Conservation (phyloP, 148 eudicot species). For the Simmondsia chinensis region DNA sequence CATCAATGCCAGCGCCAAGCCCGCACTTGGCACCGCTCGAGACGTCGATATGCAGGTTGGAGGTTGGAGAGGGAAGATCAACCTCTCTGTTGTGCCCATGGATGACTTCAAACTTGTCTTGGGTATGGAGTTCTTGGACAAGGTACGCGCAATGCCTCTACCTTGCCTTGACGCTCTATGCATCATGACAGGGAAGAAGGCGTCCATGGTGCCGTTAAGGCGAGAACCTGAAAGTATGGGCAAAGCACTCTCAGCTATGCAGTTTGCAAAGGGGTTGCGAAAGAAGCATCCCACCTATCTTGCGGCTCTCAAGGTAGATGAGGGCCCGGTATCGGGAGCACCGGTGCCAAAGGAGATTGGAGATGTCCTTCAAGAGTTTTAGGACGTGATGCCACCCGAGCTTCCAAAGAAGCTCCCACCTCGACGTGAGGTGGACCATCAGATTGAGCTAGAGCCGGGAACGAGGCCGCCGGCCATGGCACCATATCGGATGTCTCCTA, state of each 20-base stretch:
- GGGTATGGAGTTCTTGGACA: neutral
- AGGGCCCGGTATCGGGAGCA: neutral
- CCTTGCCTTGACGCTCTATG: neutral
- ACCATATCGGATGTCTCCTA: neutral
- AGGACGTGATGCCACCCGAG: neutral
- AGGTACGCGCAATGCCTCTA: neutral
- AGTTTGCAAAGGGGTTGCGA: too few species aligned
- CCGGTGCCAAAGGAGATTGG: neutral
- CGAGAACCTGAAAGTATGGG: neutral
- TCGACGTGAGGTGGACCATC: neutral
- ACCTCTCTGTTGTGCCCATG: too few species aligned
- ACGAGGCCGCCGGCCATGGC: neutral
- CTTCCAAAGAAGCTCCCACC: neutral
- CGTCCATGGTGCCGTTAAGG: neutral
- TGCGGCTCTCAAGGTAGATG: neutral
- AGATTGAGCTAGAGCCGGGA: neutral
- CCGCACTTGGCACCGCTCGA: too few species aligned
- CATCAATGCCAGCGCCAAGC: too few species aligned
- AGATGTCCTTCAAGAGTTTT: neutral
- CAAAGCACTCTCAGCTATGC: too few species aligned
- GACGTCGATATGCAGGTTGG: too few species aligned
- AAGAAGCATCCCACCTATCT: too few species aligned
- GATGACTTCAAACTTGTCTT: neutral
- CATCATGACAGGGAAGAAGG: neutral
- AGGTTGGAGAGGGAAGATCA: too few species aligned